phyloP scores from a whole-genome alignment of 176 grass and related monocot species.

The Aegilops tauschii region DNA sequence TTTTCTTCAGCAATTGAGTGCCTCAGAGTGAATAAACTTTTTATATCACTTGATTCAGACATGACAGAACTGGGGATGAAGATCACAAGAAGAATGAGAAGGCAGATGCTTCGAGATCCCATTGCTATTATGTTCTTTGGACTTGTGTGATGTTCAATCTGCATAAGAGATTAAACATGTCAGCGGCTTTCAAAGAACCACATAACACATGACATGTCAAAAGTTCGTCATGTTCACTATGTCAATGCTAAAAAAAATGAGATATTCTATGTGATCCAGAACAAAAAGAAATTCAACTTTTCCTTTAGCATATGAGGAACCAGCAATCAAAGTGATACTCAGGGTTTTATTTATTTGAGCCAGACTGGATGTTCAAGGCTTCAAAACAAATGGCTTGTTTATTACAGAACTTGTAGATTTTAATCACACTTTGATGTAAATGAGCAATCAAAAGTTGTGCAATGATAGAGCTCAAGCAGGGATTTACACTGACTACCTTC shows the following conservation, averaged over 20 bases:
- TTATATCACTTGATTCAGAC: constrained; percentile 52
- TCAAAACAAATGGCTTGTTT: background rate
- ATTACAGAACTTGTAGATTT: background rate
- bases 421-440: background rate
- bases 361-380: constrained; percentile 7
- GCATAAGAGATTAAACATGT: constrained; percentile 17
- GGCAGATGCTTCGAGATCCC: constrained; percentile 27
- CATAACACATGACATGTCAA: background rate
- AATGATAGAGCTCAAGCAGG: background rate
- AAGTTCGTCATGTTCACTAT: background rate
- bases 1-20: constrained; percentile 49
- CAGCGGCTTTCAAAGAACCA: constrained; percentile 24
- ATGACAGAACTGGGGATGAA: constrained; percentile 25
- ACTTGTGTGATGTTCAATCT: constrained; percentile 42
- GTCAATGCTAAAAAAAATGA: background rate
- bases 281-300: background rate
- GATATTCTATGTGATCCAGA: background rate
- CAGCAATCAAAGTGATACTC: background rate
- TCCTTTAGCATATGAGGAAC: background rate
- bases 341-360: constrained; percentile 2
- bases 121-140: constrained; percentile 27
- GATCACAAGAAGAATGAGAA: constrained; percentile 41
- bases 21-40: constrained; percentile 57
- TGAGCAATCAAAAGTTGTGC: background rate
- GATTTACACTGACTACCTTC: constrained; percentile 27